phyloP scores from a whole-genome alignment of 2,329 filamentous ascomycete species.

The Colletotrichum chrysophilum region DNA sequence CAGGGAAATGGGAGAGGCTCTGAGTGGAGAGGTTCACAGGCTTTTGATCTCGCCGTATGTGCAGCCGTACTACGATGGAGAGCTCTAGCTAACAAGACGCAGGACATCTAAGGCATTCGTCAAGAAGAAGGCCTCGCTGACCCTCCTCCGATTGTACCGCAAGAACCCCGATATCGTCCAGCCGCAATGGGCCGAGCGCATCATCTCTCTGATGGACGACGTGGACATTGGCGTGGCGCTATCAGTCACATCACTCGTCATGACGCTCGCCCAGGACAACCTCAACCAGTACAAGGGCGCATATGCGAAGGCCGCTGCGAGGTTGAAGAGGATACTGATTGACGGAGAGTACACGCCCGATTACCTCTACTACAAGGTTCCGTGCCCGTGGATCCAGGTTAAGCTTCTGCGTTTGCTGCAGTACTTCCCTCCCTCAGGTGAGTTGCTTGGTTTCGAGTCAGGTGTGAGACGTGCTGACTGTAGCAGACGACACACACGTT shows the following conservation, averaged over 20 bases:
- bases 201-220: slow-evolving; percentile 99
- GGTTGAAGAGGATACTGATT: slow-evolving; percentile 87
- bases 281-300: slow-evolving; percentile 93
- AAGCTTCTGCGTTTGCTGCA: slow-evolving; percentile 91
- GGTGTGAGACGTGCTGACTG: neutral
- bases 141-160: slow-evolving; percentile 88
- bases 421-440: slow-evolving; percentile 93
- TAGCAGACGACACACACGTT: slow-evolving; percentile 84
- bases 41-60: slow-evolving; percentile 92
- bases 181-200: slow-evolving; percentile 95
- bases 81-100: neutral
- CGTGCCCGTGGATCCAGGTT: slow-evolving; percentile 97
- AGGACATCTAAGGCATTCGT: slow-evolving; percentile 90
- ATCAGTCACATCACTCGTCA: slow-evolving; percentile 94
- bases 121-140: slow-evolving; percentile 98
- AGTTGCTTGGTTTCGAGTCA: slow-evolving; percentile 33
- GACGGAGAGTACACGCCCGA: slow-evolving; percentile 89
- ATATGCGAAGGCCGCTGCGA: slow-evolving; percentile 90
- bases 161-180: slow-evolving; percentile 95
- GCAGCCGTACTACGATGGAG: neutral
- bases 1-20: slow-evolving; percentile 94
- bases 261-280: slow-evolving; percentile 92
- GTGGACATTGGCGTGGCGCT: slow-evolving; percentile 91
- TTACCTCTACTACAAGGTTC: slow-evolving; percentile 99
- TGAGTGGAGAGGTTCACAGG: slow-evolving; percentile 90